phyloP scores from a whole-genome alignment of 495 filamentous ascomycete species.

The Penicillium odoratum region DNA sequence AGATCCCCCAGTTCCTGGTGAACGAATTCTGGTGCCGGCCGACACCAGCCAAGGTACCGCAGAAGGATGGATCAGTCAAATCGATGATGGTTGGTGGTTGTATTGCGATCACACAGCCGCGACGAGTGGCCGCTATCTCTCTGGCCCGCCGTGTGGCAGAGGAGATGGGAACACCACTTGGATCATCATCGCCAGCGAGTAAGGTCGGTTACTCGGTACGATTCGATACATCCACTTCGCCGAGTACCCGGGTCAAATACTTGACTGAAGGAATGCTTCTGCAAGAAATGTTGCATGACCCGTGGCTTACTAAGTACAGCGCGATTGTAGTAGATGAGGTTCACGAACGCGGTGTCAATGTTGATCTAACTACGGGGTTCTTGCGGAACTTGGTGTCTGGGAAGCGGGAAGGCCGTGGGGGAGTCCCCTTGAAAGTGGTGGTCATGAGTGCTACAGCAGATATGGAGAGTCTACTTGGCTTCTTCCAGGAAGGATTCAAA shows the following conservation, averaged over 20 bases:
- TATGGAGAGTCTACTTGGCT: slow-evolving; percentile 70
- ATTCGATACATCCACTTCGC: slow-evolving; percentile 81
- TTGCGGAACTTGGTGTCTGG: slow-evolving; percentile 69
- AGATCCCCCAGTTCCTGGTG: slow-evolving; percentile 88
- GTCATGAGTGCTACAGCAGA: slow-evolving; percentile 98
- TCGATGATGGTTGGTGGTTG: slow-evolving; percentile 70
- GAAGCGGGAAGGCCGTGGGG: slow-evolving; percentile 57
- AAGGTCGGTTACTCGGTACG: slow-evolving; percentile 91
- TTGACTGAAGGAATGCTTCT: slow-evolving; percentile 96
- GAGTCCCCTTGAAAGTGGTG: slow-evolving; percentile 78
- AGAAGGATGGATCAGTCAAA: slow-evolving; percentile 41
- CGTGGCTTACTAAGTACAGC: slow-evolving; percentile 78
- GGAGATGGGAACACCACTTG: slow-evolving; percentile 85
- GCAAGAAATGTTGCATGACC: slow-evolving; percentile 89
- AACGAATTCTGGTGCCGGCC: slow-evolving; percentile 76
- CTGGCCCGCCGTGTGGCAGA: slow-evolving; percentile 84
- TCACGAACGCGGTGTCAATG: slow-evolving; percentile 95
- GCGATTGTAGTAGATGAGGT: slow-evolving; percentile 94
- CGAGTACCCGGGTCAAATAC: slow-evolving; percentile 81
- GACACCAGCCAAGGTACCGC: slow-evolving; percentile 48
- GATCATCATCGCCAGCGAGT: slow-evolving; percentile 61
- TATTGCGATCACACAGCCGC: slow-evolving; percentile 93
- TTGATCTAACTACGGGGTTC: slow-evolving; percentile 87
- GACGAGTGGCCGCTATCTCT: slow-evolving; percentile 92
- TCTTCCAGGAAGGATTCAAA: slow-evolving; percentile 60